Evolutionary conservation across 2,329 filamentous ascomycete species (phyloP).

Genomic region (Coniochaeta hoffmannii): DNA sequence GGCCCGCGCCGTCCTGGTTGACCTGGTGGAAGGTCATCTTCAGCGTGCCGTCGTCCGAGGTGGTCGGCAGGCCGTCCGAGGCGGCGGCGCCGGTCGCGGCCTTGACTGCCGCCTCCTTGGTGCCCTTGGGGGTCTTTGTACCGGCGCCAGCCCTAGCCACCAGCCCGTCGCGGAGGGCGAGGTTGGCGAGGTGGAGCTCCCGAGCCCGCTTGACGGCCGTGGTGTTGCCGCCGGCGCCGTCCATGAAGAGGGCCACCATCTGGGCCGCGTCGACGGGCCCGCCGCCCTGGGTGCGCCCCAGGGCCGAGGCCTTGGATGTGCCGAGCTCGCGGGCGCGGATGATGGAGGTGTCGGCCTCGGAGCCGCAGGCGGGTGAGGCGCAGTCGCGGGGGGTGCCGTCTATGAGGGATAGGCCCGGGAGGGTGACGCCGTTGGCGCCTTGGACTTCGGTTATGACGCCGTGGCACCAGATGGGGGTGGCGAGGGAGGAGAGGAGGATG

Average conservation of each 20-base stretch:
- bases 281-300: conserved; percentile 56
- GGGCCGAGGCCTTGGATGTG: conserved; percentile 44
- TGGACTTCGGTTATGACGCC: conserved; percentile 48
- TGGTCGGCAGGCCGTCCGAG: conserved; percentile 50
- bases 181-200: conserved; percentile 9
- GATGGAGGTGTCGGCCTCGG: conserved; percentile 65
- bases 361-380: conserved; percentile 50
- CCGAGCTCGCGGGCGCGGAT: conserved; percentile 54
- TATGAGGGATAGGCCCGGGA: conserved; percentile 54
- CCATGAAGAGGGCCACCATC: conserved; percentile 56
- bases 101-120: conserved; percentile 44
- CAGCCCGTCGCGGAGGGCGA: conserved; percentile 12
- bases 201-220: conserved; percentile 9
- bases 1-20: conserved; percentile 64
- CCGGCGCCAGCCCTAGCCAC: conserved; percentile 25
- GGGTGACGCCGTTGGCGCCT: conserved; percentile 54
- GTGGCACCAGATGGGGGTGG: conserved; percentile 44
- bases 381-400: conserved; percentile 65
- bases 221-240: conserved; percentile 22
- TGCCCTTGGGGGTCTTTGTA: conserved; percentile 28
- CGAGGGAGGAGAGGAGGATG: conserved; percentile 37
- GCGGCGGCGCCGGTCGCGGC: conserved; percentile 47
- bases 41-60: conserved; percentile 51
- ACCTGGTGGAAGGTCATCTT: conserved; percentile 61
- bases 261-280: conserved; percentile 50